Evolutionary conservation across 306 rosid genomes (phyloP).

Genomic region (Cucumis melo): DNA sequence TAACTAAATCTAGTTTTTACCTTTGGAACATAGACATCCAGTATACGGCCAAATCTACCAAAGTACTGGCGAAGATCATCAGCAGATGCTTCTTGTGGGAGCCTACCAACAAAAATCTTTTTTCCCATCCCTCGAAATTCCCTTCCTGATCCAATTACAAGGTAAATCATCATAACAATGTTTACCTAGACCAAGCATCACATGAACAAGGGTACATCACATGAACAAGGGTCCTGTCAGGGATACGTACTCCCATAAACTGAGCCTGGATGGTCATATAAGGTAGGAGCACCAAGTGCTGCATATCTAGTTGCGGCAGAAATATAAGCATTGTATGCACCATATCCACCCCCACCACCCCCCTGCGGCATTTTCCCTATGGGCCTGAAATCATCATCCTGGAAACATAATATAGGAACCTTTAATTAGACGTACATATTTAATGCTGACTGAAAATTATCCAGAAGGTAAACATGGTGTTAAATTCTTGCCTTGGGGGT

Average conservation of each 20-base stretch:
- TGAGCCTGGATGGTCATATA: slow-evolving; percentile 81
- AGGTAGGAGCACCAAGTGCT: slow-evolving; percentile 89
- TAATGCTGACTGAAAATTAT: background rate
- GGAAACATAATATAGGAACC: slow-evolving; percentile 11
- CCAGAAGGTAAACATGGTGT: background rate
- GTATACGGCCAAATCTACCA: slow-evolving; percentile 78
- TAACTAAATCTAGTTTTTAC: slow-evolving; percentile 27
- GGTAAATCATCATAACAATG: slow-evolving; percentile 6
- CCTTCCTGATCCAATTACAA: slow-evolving; percentile 41
- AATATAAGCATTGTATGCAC: slow-evolving; percentile 92
- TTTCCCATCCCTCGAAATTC: slow-evolving; percentile 70
- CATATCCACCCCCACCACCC: slow-evolving; percentile 63
- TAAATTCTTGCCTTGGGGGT: slow-evolving; percentile 74
- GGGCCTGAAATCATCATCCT: slow-evolving; percentile 93
- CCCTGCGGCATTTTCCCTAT: slow-evolving; percentile 57
- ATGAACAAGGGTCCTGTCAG: slow-evolving; percentile 2
- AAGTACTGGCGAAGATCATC: slow-evolving; percentile 92
- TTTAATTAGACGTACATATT: background rate
- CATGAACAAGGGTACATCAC: slow-evolving; percentile 7
- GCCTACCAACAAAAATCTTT: slow-evolving; percentile 80
- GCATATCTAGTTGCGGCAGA: slow-evolving; percentile 96
- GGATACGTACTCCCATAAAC: slow-evolving; percentile 66
- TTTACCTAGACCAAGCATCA: slow-evolving; percentile 1
- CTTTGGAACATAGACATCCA: slow-evolving; percentile 87
- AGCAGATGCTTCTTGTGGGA: slow-evolving; percentile 74